Percentiles rank a stretch among this genome's conserved stretches.
Evolutionary conservation across 768 basidiomycete species (phyloP).

Genomic region (Amanita inopinata): DNA sequence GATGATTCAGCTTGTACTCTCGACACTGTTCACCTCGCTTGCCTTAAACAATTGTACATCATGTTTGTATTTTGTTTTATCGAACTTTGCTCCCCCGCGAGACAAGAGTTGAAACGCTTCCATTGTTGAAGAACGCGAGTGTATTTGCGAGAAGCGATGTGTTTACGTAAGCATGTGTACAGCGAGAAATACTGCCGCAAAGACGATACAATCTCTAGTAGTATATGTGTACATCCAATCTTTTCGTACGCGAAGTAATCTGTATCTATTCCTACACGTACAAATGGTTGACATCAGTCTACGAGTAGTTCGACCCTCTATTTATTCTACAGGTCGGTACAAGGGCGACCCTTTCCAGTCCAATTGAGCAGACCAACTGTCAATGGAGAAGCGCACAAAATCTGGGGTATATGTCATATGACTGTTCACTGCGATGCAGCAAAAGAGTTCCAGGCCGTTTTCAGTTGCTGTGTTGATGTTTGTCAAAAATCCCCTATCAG

Average conservation of each 20-base stretch:
- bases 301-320: no score
- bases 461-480: conserved; percentile 54
- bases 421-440: neutral
- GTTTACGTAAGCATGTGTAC: conserved; percentile 6
- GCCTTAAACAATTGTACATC: conserved; percentile 71
- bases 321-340: no score
- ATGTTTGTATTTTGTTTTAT: conserved; percentile 62
- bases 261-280: no score
- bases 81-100: conserved; percentile 73
- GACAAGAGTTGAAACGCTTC: conserved; percentile 88
- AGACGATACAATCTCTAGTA: no score
- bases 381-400: neutral
- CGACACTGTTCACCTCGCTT: conserved; percentile 13
- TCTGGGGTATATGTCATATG: neutral
- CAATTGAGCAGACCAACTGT: no score
- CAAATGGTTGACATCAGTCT: no score
- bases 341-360: no score
- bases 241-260: no score
- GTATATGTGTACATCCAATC: no score
- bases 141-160: neutral
- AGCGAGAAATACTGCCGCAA: no score
- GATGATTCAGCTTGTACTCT: conserved; percentile 3
- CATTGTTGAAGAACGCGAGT: conserved; percentile 35
- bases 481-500: neutral
- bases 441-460: conserved; percentile 42